Conservation (phyloP, 164 flowering plant genomes). For the Magnolia changhungtana region DNA sequence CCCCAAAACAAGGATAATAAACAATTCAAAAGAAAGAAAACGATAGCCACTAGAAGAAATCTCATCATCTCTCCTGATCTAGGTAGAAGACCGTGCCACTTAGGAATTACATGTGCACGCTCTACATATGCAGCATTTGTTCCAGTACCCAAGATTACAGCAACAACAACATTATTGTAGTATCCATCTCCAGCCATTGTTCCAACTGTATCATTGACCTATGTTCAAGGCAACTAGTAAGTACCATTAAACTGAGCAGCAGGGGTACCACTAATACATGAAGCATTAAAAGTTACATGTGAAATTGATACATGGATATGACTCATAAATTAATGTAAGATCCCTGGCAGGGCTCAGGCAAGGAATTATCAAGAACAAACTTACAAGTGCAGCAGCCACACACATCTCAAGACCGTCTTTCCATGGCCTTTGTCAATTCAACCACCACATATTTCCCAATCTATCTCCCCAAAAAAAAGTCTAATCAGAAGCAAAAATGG, state of each 20-base stretch:
- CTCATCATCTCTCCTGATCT: constrained; percentile 92
- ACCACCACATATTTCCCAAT: constrained; percentile 72
- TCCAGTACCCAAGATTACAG: no score
- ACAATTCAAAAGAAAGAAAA: not conserved
- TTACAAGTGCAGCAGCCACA: constrained; percentile 71
- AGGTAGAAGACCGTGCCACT: constrained; percentile 23
- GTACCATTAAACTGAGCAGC: no score
- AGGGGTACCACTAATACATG: no score
- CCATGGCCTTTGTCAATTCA: constrained; percentile 64
- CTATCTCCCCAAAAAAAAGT: constrained; percentile 20
- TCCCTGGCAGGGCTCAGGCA: not conserved
- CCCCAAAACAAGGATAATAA: constrained; percentile 1
- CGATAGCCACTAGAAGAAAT: not conserved
- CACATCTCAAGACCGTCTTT: constrained; percentile 71
- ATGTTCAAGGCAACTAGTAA: no score
- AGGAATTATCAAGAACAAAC: constrained; percentile 7
- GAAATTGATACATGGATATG: no score
- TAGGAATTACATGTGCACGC: no score
- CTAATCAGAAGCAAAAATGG: no score
- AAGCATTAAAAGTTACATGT: no score
- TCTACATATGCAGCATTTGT: constrained; percentile 36
- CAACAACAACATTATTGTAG: not conserved
- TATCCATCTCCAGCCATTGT: no score
- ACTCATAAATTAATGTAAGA: not conserved
- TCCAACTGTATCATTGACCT: no score